These are phyloP conservation scores for Suhomyces maxii DNA, from an alignment of 1,139 yeast species.

Conservation along the genomic window DNA sequence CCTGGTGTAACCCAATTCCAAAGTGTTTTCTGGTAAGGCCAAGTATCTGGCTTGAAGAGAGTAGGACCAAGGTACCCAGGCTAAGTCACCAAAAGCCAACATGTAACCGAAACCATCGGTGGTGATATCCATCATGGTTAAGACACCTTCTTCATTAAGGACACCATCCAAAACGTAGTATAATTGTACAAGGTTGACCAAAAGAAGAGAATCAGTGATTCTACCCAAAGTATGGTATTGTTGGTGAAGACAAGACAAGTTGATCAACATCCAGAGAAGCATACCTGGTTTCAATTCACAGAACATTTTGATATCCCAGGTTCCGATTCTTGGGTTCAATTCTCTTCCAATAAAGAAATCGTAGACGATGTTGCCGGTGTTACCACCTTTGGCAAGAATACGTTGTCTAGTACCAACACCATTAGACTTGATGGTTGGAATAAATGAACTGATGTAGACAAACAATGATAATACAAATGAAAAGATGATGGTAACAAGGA, in stretches of 20 bases:
- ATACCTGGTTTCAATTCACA: slow-evolving; percentile 96
- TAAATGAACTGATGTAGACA: slow-evolving; percentile 67
- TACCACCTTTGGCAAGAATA: slow-evolving; percentile 83
- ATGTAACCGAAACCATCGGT: slow-evolving; percentile 97
- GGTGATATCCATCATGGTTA: slow-evolving; percentile 93
- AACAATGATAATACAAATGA: slow-evolving; percentile 62
- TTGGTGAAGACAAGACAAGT: slow-evolving; percentile 76
- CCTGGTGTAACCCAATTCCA: slow-evolving; percentile 50
- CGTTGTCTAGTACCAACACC: slow-evolving; percentile 61
- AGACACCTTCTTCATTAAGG: slow-evolving; percentile 80
- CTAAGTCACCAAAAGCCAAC: slow-evolving; percentile 91
- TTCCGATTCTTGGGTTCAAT: slow-evolving; percentile 84
- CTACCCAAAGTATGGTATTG: slow-evolving; percentile 65
- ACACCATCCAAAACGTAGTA: slow-evolving; percentile 91
- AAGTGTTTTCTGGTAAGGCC: slow-evolving; percentile 55
- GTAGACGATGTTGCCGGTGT: slow-evolving; percentile 70
- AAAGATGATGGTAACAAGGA: slow-evolving; percentile 62
- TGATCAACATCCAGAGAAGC: slow-evolving; percentile 79
- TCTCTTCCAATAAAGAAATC: slow-evolving; percentile 99
- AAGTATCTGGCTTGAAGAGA: slow-evolving; percentile 82
- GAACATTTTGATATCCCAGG: slow-evolving; percentile 84
- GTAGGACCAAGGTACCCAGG: slow-evolving; percentile 93
- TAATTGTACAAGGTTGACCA: slow-evolving; percentile 70
- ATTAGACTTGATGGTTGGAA: slow-evolving; percentile 53
- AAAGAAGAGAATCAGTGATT: slow-evolving; percentile 68